Evolutionary conservation across 2,329 filamentous ascomycete genomes (phyloP).

Genomic region (Aspergillus fijiensis): DNA sequence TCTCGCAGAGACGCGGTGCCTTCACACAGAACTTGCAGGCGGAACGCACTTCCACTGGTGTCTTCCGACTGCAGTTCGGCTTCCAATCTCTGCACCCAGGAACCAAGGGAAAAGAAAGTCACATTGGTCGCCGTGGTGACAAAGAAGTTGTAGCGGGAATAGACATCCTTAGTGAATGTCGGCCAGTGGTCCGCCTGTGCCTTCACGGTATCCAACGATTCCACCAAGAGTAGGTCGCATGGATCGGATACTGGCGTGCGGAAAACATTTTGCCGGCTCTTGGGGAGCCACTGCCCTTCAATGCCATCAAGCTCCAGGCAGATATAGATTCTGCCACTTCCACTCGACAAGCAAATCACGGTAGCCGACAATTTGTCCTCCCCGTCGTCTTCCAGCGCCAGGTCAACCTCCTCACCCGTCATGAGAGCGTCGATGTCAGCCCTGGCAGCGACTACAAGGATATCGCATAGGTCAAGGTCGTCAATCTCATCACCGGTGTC

Average conservation of each 20-base stretch:
- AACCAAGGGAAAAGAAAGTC: constrained; percentile 54
- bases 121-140: constrained; percentile 57
- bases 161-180: constrained; percentile 56
- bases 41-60: constrained; percentile 54
- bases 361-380: constrained; percentile 56
- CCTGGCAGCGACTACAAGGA: constrained; percentile 56
- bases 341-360: constrained; percentile 58
- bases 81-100: constrained; percentile 59
- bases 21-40: constrained; percentile 57
- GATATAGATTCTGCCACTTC: constrained; percentile 56
- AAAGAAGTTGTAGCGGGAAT: constrained; percentile 59
- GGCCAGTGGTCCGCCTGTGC: constrained; percentile 45
- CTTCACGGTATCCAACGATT: constrained; percentile 45
- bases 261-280: constrained; percentile 42
- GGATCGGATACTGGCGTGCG: constrained; percentile 42
- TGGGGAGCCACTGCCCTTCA: constrained; percentile 63
- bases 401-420: constrained; percentile 51
- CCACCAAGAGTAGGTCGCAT: constrained; percentile 45
- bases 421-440: constrained; percentile 54
- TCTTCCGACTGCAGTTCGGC: constrained; percentile 55
- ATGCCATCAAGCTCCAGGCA: constrained; percentile 63
- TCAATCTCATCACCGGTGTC: constrained; percentile 51
- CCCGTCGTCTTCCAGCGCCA: constrained; percentile 41
- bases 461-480: constrained; percentile 60
- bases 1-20: constrained; percentile 51